Evolutionary conservation across 352 stramenopile genomes (phyloP).

Genomic region (Phytophthora capsici): DNA sequence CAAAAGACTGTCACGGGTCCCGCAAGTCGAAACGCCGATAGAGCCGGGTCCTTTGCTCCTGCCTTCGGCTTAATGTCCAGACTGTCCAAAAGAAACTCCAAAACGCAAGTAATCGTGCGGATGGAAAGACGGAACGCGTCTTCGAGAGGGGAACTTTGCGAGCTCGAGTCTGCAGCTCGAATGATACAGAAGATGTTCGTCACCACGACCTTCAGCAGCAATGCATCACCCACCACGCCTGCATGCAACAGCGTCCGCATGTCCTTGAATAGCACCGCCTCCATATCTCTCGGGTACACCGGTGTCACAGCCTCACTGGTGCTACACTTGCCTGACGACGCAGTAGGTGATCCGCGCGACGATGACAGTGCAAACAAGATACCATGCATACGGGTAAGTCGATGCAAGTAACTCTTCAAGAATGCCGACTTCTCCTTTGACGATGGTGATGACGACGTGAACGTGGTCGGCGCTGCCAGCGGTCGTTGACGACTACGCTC

Average conservation of each 20-base stretch:
- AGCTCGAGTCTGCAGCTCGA: constrained; percentile 37
- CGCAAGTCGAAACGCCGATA: constrained; percentile 45
- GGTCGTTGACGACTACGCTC: constrained; percentile 85
- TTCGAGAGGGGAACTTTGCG: constrained; percentile 27
- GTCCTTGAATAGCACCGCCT: constrained; percentile 68
- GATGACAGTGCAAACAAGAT: constrained; percentile 76
- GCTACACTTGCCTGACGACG: constrained; percentile 14
- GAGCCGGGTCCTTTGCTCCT: constrained; percentile 26
- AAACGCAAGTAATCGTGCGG: constrained; percentile 48
- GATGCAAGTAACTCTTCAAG: constrained; percentile 89
- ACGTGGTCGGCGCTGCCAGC: constrained; percentile 44
- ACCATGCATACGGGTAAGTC: constrained; percentile 87
- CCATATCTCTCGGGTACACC: constrained; percentile 75
- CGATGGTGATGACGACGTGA: constrained; percentile 49
- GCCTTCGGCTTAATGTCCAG: constrained; percentile 32
- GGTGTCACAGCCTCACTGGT: constrained; percentile 13
- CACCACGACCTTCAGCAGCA: constrained; percentile 83
- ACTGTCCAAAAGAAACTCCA: constrained; percentile 57
- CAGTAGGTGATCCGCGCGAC: constrained; percentile 23
- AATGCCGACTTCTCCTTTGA: constrained; percentile 83
- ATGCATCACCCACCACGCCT: constrained; percentile 70
- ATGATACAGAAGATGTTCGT: constrained; percentile 81
- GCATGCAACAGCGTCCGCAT: constrained; percentile 57
- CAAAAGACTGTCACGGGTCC: constrained; percentile 71
- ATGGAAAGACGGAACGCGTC: constrained; percentile 69